Evolutionary conservation across 129 eudicot genomes (phyloP).

Genomic region (Pittosporum tobira): DNA sequence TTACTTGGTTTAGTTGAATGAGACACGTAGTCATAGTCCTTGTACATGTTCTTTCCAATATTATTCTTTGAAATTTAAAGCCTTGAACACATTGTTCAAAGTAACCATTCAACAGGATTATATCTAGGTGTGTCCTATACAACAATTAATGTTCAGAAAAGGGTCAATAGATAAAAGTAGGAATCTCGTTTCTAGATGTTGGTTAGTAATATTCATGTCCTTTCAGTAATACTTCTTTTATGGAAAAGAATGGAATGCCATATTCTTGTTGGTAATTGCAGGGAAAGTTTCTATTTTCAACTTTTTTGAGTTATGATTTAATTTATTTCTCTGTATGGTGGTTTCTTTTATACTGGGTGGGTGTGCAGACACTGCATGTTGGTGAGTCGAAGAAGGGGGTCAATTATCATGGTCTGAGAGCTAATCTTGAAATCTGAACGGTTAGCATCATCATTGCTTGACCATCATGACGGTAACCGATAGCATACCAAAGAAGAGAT

Average conservation of each 20-base stretch:
- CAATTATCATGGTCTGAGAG: slow-evolving; percentile 10
- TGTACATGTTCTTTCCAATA: too few relatives aligned
- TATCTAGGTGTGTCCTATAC: too few relatives aligned
- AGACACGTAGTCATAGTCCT: not conserved
- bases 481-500: slow-evolving; percentile 4
- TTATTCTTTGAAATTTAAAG: too few relatives aligned
- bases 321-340: not conserved
- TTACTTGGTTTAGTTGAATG: not conserved
- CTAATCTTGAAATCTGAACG: not conserved
- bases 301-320: not conserved
- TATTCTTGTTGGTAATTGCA: too few relatives aligned
- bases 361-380: not conserved
- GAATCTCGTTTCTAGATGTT: too few relatives aligned
- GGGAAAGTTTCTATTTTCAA: not conserved
- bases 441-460: not conserved
- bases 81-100: too few relatives aligned
- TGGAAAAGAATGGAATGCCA: too few relatives aligned
- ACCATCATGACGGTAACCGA: slow-evolving; percentile 19
- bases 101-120: too few relatives aligned
- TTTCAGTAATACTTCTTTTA: too few relatives aligned
- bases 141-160: too few relatives aligned
- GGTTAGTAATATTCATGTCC: too few relatives aligned
- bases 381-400: not conserved
- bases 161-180: too few relatives aligned
- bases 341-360: not conserved